phyloP scores from a whole-genome alignment of 352 stramenopile genomes.

The Phytophthora ohioensis region DNA sequence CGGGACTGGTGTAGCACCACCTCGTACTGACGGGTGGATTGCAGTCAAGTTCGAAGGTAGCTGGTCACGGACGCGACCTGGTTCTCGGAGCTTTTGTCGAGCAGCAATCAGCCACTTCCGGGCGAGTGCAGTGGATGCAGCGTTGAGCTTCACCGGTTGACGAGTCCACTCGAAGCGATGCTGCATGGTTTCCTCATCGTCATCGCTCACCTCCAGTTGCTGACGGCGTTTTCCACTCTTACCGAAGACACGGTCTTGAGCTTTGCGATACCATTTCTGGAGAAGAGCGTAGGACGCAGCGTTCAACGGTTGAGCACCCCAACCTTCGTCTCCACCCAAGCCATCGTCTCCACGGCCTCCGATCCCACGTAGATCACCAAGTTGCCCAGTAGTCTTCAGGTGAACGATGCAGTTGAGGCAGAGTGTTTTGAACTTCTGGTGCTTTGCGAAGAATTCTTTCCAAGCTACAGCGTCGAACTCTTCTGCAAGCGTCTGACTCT shows the following conservation, averaged over 20 bases:
- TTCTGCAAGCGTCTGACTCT: conserved; percentile 83
- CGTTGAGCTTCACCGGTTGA: conserved; percentile 70
- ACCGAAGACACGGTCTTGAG: conserved; percentile 90
- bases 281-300: conserved; percentile 91
- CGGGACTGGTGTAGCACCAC: conserved; percentile 64
- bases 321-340: conserved; percentile 47
- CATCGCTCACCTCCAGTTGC: conserved; percentile 84
- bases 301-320: conserved; percentile 73
- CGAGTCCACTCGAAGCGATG: conserved; percentile 85
- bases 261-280: conserved; percentile 92
- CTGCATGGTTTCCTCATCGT: conserved; percentile 82
- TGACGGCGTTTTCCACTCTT: conserved; percentile 68
- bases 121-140: conserved; percentile 83
- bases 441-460: conserved; percentile 95
- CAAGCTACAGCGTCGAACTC: conserved; percentile 95
- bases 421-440: conserved; percentile 95
- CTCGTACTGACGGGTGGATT: conserved; percentile 60
- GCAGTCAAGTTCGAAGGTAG: conserved; percentile 66
- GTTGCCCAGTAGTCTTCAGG: conserved; percentile 55
- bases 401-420: conserved; percentile 94
- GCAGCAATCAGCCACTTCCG: conserved; percentile 83
- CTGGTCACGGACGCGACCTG: conserved; percentile 43
- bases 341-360: conserved; percentile 27
- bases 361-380: conserved; percentile 34
- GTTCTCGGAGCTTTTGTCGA: conserved; percentile 66